A percentile compares a stretch with the other conserved stretches of the same genome.
These are phyloP conservation scores for Cordyceps javanica DNA, from an alignment of 2,329 filamentous ascomycete species.

Conservation along the genomic window DNA sequence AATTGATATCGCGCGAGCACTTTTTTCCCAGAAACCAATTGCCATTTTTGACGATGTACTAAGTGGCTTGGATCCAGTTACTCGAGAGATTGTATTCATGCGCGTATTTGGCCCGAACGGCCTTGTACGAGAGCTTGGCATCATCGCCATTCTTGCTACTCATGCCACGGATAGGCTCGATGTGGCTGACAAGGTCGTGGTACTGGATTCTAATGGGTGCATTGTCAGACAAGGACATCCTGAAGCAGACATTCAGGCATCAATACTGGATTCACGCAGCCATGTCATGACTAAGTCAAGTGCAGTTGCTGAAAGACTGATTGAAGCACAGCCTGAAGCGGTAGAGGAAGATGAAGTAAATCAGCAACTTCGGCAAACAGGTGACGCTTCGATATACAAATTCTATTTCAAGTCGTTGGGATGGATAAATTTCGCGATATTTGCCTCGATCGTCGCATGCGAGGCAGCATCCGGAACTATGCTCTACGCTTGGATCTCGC, in stretches of 20 bases:
- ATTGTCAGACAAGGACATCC: slow-evolving; percentile 34
- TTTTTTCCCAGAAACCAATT: slow-evolving; percentile 27
- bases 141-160: slow-evolving; percentile 28
- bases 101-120: slow-evolving; percentile 32
- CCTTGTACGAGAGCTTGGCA: slow-evolving; percentile 25
- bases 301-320: slow-evolving; percentile 25
- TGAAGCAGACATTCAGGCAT: background rate
- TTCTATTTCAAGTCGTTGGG: slow-evolving; percentile 13
- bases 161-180: slow-evolving; percentile 30
- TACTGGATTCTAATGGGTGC: slow-evolving; percentile 31
- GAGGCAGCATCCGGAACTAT: background rate
- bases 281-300: slow-evolving; percentile 20
- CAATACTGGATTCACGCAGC: background rate
- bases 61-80: slow-evolving; percentile 35
- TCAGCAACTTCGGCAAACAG: background rate
- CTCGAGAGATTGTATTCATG: slow-evolving; percentile 34
- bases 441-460: background rate
- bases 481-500: slow-evolving; percentile 1
- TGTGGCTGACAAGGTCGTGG: slow-evolving; percentile 38
- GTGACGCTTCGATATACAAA: slow-evolving; percentile 6
- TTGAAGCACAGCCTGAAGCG: background rate
- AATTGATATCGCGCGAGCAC: slow-evolving; percentile 27
- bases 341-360: background rate
- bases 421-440: background rate
- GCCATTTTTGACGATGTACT: slow-evolving; percentile 35